Evolutionary conservation across 495 filamentous ascomycete genomes (phyloP).

Genomic region (Penicillium daleae): DNA sequence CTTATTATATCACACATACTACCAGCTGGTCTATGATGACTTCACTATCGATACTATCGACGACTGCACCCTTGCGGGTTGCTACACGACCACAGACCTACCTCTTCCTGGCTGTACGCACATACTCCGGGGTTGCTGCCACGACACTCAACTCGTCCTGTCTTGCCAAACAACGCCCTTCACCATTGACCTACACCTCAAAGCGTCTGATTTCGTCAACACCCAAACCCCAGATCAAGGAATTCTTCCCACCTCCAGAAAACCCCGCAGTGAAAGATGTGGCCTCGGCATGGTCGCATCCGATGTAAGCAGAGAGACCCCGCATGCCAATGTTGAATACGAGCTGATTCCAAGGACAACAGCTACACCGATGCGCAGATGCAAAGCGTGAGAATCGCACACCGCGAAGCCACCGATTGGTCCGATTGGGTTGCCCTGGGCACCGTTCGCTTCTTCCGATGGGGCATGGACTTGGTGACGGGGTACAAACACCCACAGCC

Average conservation of each 20-base stretch:
- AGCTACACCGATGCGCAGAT: slow-evolving; percentile 66
- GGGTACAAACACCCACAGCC: slow-evolving; percentile 69
- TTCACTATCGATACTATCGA: slow-evolving; percentile 29
- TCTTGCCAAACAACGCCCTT: slow-evolving; percentile 17
- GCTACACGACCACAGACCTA: slow-evolving; percentile 33
- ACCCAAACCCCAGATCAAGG: slow-evolving; percentile 38
- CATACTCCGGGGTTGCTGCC: slow-evolving; percentile 31
- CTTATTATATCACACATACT: not conserved
- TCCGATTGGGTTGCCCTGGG: slow-evolving; percentile 69
- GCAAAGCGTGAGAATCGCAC: slow-evolving; percentile 62
- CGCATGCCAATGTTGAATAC: not conserved
- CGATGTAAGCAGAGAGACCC: slow-evolving; percentile 39
- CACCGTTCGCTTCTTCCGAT: slow-evolving; percentile 65
- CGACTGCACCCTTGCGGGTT: slow-evolving; percentile 40
- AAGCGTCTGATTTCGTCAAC: slow-evolving; percentile 47
- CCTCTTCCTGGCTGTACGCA: slow-evolving; percentile 31
- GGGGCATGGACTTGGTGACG: slow-evolving; percentile 68
- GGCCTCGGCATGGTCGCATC: slow-evolving; percentile 45
- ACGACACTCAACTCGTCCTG: slow-evolving; percentile 22
- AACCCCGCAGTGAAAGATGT: slow-evolving; percentile 42
- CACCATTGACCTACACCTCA: slow-evolving; percentile 19
- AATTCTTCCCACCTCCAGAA: slow-evolving; percentile 45
- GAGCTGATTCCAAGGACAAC: not conserved
- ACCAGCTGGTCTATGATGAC: slow-evolving; percentile 8
- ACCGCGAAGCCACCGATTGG: slow-evolving; percentile 67